These are phyloP conservation scores for Hippophae rhamnoides DNA, from an alignment of 306 rosid species.

Conservation along the genomic window DNA sequence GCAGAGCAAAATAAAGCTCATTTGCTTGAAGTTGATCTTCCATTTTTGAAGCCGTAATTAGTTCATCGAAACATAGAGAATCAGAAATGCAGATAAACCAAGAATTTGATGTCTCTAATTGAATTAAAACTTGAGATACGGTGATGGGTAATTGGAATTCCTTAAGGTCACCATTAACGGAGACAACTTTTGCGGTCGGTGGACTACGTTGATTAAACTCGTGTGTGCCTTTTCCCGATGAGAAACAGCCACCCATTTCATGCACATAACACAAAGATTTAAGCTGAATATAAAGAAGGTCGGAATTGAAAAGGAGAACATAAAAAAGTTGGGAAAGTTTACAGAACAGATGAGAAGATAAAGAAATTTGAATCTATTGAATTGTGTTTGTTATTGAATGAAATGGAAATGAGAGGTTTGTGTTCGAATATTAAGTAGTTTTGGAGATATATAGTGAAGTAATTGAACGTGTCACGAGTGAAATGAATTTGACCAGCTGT, in stretches of 20 bases:
- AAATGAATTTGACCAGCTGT: no score
- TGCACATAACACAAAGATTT: no score
- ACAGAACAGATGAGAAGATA: no score
- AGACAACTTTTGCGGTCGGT: slow-evolving; percentile 25
- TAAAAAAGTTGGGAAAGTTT: no score
- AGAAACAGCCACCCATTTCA: slow-evolving; percentile 31
- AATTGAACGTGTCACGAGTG: no score
- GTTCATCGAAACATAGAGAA: slow-evolving; percentile 20
- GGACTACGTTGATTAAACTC: not conserved
- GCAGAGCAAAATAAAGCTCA: slow-evolving; percentile 40
- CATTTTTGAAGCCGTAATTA: slow-evolving; percentile 20
- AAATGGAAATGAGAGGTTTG: no score
- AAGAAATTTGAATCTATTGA: no score
- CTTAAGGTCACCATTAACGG: slow-evolving; percentile 20
- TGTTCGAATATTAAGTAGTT: no score
- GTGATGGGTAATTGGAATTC: slow-evolving; percentile 25
- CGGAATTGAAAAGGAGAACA: no score
- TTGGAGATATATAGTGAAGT: no score
- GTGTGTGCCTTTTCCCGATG: not conserved
- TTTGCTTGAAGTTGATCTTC: slow-evolving; percentile 18
- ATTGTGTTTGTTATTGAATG: no score
- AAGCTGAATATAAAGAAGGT: no score
- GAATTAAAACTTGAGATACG: slow-evolving; percentile 28
- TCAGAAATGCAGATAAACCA: slow-evolving; percentile 35
- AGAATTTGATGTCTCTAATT: not conserved